These are phyloP conservation scores for Daldinia grandis DNA, from an alignment of 495 filamentous ascomycete species.

Conservation along the genomic window DNA sequence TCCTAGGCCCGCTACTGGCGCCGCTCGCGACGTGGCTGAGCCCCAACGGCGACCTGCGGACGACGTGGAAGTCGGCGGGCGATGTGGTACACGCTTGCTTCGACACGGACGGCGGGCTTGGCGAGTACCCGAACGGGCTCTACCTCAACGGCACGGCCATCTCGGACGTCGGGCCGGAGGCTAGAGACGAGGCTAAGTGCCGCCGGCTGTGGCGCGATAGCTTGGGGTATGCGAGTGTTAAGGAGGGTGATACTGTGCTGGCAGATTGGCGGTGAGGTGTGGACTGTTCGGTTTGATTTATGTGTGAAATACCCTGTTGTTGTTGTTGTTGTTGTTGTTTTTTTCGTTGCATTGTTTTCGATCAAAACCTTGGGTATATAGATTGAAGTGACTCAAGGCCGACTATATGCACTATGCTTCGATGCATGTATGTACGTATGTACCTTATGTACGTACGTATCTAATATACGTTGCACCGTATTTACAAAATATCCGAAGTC, in stretches of 20 bases:
- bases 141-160: constrained; percentile 47
- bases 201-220: constrained; percentile 48
- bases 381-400: constrained; percentile 7
- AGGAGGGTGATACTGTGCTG: constrained; percentile 50
- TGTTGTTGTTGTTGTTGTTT: too few relatives aligned
- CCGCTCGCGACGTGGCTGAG: constrained; percentile 32
- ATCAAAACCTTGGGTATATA: neutral
- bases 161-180: constrained; percentile 41
- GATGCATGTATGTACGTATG: neutral
- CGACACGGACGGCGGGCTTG: constrained; percentile 42
- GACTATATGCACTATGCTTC: constrained; percentile 3
- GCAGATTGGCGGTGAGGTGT: constrained; percentile 45
- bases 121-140: constrained; percentile 43
- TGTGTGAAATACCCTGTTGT: neutral
- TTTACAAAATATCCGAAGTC: constrained; percentile 13
- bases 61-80: constrained; percentile 54
- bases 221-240: constrained; percentile 44
- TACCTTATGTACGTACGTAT: too few relatives aligned
- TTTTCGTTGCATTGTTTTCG: neutral
- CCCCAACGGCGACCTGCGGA: constrained; percentile 47
- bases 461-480: neutral
- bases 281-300: neutral
- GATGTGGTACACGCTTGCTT: constrained; percentile 52
- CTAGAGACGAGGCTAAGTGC: constrained; percentile 49
- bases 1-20: constrained; percentile 27